These are phyloP conservation scores for Salvia splendens DNA, from an alignment of 257 asterid genomes.

Conservation along the genomic window DNA sequence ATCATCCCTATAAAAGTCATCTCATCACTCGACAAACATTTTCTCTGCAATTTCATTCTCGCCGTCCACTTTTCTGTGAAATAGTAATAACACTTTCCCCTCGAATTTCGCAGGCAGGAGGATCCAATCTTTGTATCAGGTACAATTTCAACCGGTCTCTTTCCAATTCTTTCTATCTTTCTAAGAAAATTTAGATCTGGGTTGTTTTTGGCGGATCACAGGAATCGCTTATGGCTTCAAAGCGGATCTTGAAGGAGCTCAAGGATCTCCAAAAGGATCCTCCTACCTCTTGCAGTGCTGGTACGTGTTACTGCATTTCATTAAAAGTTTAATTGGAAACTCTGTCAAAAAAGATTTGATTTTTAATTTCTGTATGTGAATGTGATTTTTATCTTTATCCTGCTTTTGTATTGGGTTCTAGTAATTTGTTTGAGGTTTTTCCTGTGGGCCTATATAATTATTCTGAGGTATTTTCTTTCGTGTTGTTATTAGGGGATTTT, in stretches of 20 bases:
- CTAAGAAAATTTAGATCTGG: slow-evolving; percentile 39
- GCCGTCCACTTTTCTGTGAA: slow-evolving; percentile 26
- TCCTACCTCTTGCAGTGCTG: slow-evolving; percentile 97
- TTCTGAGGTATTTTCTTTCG: neutral
- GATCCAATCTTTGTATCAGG: slow-evolving; percentile 46
- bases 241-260: slow-evolving; percentile 95
- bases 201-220: slow-evolving; percentile 30
- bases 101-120: slow-evolving; percentile 44
- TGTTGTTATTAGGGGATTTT: neutral
- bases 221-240: slow-evolving; percentile 76
- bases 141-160: slow-evolving; percentile 15
- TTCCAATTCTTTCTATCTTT: neutral
- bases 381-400: neutral
- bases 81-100: slow-evolving; percentile 35
- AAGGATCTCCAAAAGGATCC: slow-evolving; percentile 96
- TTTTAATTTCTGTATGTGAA: slow-evolving; percentile 17
- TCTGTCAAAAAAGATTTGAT: neutral
- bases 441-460: neutral
- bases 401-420: slow-evolving; percentile 1
- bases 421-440: slow-evolving; percentile 7
- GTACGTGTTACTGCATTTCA: slow-evolving; percentile 35
- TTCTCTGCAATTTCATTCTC: slow-evolving; percentile 35
- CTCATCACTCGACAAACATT: neutral
- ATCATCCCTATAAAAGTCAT: slow-evolving; percentile 35
- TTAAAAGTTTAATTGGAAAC: slow-evolving; percentile 4